A percentile compares a stretch with the other conserved stretches of the same genome.
Evolutionary conservation across 441 rosid genomes (phyloP).

Genomic region (Sinapis alba): DNA sequence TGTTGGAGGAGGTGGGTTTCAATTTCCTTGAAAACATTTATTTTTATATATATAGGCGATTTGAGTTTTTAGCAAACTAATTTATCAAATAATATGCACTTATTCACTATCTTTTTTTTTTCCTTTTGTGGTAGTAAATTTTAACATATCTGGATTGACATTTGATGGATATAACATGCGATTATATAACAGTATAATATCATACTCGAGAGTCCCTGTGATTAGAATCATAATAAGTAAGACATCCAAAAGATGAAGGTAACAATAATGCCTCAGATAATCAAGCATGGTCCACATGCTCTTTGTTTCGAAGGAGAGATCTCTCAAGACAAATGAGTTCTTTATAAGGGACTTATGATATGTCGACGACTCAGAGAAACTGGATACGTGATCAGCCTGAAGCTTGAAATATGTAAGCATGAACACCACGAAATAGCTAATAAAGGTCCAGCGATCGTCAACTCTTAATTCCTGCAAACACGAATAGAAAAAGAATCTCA

Average conservation of each 20-base stretch:
- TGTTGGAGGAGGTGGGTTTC: slow-evolving; percentile 46
- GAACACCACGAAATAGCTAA: slow-evolving; percentile 84
- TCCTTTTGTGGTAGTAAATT: background rate
- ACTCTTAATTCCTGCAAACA: slow-evolving; percentile 74
- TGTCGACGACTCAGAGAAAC: slow-evolving; percentile 75
- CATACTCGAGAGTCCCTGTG: slow-evolving; percentile 97
- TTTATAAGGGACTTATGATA: slow-evolving; percentile 80
- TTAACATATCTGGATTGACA: slow-evolving; percentile 8
- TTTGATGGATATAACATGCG: slow-evolving; percentile 16
- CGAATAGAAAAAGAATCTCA: slow-evolving; percentile 8
- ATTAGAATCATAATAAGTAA: slow-evolving; percentile 90
- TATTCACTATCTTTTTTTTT: background rate
- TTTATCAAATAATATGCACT: background rate
- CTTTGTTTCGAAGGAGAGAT: slow-evolving; percentile 94
- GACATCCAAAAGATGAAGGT: slow-evolving; percentile 89
- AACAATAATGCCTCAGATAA: slow-evolving; percentile 88
- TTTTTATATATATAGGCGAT: background rate
- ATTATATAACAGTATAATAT: slow-evolving; percentile 45
- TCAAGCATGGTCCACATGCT: slow-evolving; percentile 99
- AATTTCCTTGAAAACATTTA: slow-evolving; percentile 53
- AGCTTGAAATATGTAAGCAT: slow-evolving; percentile 91
- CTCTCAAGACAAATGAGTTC: slow-evolving; percentile 88
- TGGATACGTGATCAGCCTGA: slow-evolving; percentile 76
- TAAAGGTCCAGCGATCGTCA: slow-evolving; percentile 86
- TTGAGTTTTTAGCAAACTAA: slow-evolving; percentile 28